Base-by-base conservation (phyloP, 805 yeast genomes). In the Myxozyma neglecta region DNA sequence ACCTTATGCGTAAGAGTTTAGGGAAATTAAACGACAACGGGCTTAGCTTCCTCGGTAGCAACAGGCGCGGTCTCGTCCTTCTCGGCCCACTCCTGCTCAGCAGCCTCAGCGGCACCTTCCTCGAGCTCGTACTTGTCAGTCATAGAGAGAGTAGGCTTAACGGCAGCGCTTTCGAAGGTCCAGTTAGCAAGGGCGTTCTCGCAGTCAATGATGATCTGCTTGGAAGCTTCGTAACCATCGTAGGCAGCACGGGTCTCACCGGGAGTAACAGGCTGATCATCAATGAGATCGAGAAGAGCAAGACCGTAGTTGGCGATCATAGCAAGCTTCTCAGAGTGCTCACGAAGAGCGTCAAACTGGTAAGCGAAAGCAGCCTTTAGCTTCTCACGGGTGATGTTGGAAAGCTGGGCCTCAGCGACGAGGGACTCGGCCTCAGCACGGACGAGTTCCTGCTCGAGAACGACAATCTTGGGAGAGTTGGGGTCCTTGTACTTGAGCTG, bases 381-480 rank as follows among this genome's bases (percentile, higher is more conserved):
- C 82, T 92, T 92, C 81, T 92, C 97, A 79, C 99, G 89, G 72
- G 98, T 93, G 79, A 94, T 93, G 82, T 93, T 93, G 67, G 97
- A 90, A 75, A 93, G 85, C 82, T 93, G 99, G 63, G 98, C 98
- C 82, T 93, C 99, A 63, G 99, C 99, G 72, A 93, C 99, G 71
- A 93, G 85, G 55, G 97, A 90, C 81, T 94, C 98, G 69, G 98
- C 98, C 83, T 93, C 99, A 56, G 98, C 97, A 79, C 99, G 87
- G 70, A 94, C 98, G 76, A 94, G 85, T 80, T 94, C 98, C 81
- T 94, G 98, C 83, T 93, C 99, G 77, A 93, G 85, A 58, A 92
- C 93, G 68, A 89, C 86, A 69, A 93, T 89, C 83, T 93, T 93
- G 76, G 97, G 96, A 58, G 97, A 90, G 80, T 89, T 90, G 67